phyloP scores from a whole-genome alignment of 2,329 filamentous ascomycete genomes.

The Escovopsis sp. region DNA sequence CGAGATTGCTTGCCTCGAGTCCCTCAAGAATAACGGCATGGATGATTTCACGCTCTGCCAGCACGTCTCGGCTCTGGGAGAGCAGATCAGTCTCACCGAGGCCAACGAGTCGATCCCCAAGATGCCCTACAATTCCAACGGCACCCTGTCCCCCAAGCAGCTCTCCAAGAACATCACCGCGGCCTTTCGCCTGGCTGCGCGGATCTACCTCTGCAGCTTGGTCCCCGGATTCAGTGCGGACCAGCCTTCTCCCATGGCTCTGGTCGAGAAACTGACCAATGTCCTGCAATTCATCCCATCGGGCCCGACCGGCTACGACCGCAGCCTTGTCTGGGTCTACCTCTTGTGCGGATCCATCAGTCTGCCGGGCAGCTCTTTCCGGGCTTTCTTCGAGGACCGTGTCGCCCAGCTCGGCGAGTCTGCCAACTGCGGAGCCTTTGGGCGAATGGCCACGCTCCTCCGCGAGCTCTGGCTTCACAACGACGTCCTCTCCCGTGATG shows the following conservation, averaged over 20 bases:
- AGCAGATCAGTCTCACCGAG: conserved; percentile 76
- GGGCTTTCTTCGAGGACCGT: conserved; percentile 63
- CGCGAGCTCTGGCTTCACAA: conserved; percentile 76
- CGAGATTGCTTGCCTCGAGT: conserved; percentile 91
- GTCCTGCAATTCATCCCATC: conserved; percentile 71
- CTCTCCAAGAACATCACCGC: conserved; percentile 78
- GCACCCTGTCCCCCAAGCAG: conserved; percentile 66
- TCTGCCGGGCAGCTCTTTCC: conserved; percentile 57
- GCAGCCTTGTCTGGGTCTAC: conserved; percentile 84
- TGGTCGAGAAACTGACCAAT: conserved; percentile 64
- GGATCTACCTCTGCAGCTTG: conserved; percentile 92
- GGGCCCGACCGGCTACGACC: conserved; percentile 72
- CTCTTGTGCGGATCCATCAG: conserved; percentile 75
- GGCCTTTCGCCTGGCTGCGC: conserved; percentile 80
- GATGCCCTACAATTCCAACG: conserved; percentile 51
- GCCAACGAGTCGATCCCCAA: conserved; percentile 41
- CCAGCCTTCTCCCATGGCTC: conserved; percentile 57
- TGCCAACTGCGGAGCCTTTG: conserved; percentile 72
- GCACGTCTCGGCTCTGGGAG: conserved; percentile 76
- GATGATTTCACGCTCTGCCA: conserved; percentile 77
- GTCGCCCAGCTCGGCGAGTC: conserved; percentile 59
- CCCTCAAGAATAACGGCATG: conserved; percentile 68
- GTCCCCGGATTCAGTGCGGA: conserved; percentile 74
- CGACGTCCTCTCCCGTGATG: conserved; percentile 31
- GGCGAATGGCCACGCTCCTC: conserved; percentile 64